phyloP scores from a whole-genome alignment of 371 early-diverging fungal species.

The Mucor mucedo region DNA sequence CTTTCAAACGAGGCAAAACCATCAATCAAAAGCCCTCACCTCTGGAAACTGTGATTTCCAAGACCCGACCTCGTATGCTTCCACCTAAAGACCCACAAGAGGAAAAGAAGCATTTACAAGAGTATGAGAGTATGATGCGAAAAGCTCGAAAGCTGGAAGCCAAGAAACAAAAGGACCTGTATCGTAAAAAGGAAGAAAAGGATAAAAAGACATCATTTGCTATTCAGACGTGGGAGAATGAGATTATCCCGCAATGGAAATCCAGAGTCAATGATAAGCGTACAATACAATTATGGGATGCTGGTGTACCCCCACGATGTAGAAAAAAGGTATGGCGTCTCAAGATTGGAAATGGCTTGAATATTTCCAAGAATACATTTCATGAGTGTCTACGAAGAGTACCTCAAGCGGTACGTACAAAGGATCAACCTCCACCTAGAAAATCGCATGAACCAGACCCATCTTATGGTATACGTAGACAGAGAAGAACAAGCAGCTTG shows the following conservation, averaged over 20 bases:
- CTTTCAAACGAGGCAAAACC: conserved; percentile 38
- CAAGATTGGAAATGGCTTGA: conserved; percentile 46
- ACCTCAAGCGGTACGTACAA: conserved; percentile 16
- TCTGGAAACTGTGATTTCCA: conserved; percentile 52
- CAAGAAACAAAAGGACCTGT: conserved; percentile 36
- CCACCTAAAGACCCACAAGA: conserved; percentile 57
- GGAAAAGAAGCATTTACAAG: conserved; percentile 56
- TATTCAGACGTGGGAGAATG: conserved; percentile 46
- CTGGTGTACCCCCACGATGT: conserved; percentile 56
- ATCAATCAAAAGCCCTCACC: conserved; percentile 47
- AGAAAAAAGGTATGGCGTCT: conserved; percentile 49
- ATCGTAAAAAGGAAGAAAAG: conserved; percentile 36
- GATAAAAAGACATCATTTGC: conserved; percentile 32
- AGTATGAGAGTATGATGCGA: conserved; percentile 57
- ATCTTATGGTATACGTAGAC: conserved; percentile 9
- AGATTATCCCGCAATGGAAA: conserved; percentile 52
- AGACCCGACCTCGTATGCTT: conserved; percentile 56
- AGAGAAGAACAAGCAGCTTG: conserved; percentile 50
- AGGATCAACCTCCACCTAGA: conserved; percentile 7
- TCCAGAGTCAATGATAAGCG: conserved; percentile 36
- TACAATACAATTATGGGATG: conserved; percentile 44
- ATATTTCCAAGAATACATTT: conserved; percentile 37
- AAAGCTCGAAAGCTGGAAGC: conserved; percentile 52
- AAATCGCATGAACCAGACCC: background rate
- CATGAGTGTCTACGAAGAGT: conserved; percentile 22